Evolutionary conservation across 148 eudicot species (phyloP), one percentile per base, ranked within the genome.

Genomic region (Mesembryanthemum crystallinum): DNA sequence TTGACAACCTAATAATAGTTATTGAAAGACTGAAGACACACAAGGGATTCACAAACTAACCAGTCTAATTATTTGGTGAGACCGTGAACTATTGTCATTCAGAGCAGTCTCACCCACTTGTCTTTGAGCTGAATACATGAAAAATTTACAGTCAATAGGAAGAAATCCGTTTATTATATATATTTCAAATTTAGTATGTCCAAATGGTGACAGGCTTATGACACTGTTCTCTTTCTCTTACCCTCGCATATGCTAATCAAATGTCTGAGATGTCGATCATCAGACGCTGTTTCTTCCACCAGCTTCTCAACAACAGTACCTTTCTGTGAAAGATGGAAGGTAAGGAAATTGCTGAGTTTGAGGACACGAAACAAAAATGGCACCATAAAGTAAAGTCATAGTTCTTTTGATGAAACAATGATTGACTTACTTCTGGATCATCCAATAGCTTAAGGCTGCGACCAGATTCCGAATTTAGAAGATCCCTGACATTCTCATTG

Each of bases 41-140:
- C 30, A 25, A 65, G 52, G 54, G 59, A 30, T 37, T 32, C 25
- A 32, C 15, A 1, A 61, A 63, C 93, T 76, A 23, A 90, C 98
- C 97, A 94, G 91, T 82, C 96, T 86, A 74, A 94, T 92, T 67
- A 95, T 95, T 81, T 95, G 98, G 88, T 95, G 98, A 32, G 98
- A 95, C 77, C 98, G 78, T 14, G 98, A 95, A 72, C 98, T 95
- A 29, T 81, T 86, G 71, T 95, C 98, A 66, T 95, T 95, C 0
- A 92, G 85, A 47, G 96, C 91, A 58, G 98, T 95, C 84, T 95
- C 98, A 52, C 97, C 98, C 43, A 95, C 95, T 84, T 95, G 96
- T 76, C 99, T 89, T 84, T 95, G 99, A 76, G 97, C 99, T 95
- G 85, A 76, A 81, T 45, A 45, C 58, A 73, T 30, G 18, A 64